Evolutionary conservation across 352 stramenopile genomes (phyloP).

Genomic region (Globisporangium splendens): DNA sequence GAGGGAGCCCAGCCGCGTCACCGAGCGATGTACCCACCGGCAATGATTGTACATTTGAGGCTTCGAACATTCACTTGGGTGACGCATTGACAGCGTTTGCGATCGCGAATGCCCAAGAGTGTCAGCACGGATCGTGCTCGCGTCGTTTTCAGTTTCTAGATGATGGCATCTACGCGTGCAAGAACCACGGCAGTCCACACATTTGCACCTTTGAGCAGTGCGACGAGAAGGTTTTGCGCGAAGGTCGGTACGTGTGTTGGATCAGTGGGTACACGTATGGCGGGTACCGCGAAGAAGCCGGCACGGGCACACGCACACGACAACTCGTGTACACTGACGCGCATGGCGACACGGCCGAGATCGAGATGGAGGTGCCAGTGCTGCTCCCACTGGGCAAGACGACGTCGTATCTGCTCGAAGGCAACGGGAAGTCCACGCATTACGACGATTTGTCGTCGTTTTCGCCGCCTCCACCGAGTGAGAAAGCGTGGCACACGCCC

Average conservation of each 20-base stretch:
- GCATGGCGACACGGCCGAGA: conserved; percentile 39
- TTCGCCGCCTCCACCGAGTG: conserved; percentile 52
- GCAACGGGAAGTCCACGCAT: conserved; percentile 13
- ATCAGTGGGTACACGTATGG: conserved; percentile 64
- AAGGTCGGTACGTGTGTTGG: conserved; percentile 68
- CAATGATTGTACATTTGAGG: conserved; percentile 28
- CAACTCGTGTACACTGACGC: conserved; percentile 54
- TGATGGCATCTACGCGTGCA: conserved; percentile 69
- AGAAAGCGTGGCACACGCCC: conserved; percentile 37
- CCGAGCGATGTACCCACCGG: too few species aligned
- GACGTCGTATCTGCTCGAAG: conserved; percentile 61
- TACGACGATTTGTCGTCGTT: conserved; percentile 42
- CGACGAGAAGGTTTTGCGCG: conserved; percentile 44
- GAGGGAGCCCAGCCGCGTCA: too few species aligned
- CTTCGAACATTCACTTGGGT: conserved; percentile 57
- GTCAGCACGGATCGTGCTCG: conserved; percentile 30
- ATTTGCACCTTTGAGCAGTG: conserved; percentile 79
- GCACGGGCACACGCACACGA: conserved; percentile 58
- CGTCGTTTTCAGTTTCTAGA: conserved; percentile 64
- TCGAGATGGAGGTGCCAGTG: conserved; percentile 78
- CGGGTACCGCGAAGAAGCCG: conserved; percentile 48
- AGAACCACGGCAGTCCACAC: conserved; percentile 58
- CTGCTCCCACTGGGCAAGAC: conserved; percentile 60
- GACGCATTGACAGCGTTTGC: conserved; percentile 54
- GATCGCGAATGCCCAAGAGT: conserved; percentile 38